Evolutionary conservation across 2,329 filamentous ascomycete species (phyloP), one percentile per base, ranked within the genome.

Genomic region (Anthostomella pinea): DNA sequence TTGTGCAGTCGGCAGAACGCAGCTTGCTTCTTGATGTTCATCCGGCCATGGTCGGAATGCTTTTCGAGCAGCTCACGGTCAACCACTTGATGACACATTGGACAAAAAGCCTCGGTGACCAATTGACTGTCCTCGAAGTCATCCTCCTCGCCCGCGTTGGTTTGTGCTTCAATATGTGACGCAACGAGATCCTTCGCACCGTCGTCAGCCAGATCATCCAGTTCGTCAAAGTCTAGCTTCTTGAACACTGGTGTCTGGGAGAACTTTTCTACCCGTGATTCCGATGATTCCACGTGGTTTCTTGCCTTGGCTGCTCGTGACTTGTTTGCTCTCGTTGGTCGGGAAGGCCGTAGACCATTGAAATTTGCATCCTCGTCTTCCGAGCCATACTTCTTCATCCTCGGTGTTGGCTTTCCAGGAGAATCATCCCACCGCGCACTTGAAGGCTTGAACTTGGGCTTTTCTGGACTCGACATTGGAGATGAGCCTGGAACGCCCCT

Each of bases 1-100:
- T 75, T 77, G 65, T 88, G 85, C 6, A 69, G 63, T 27, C 70
- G 67, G 58, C 84, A 88, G 58, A 88, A 87, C 13, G 62, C 66
- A 14, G 70, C 66, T 57, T 87, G 80, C 50, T 75, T 68, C 20
- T 69, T 68, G 22, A 84, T 72, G 20, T 67, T 74, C 63, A 82
- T 67, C 26, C 65, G 63, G 28, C 59, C 62, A 11, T 65, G 62
- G 10, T 67, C 62, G 2, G 69, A 68, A 49, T 78, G 78, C 3
- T 66, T 64, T 33, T 71, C 61, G n/a, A 87, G 66, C 1, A 77
- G 60, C 0, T 64, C 62, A 8, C 65, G 61, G 34, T 80, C 71
- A 5, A 90, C 79, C 3, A 66, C 52, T 27, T 75, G 66, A 10
- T 76, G 71, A 56, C 86, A 91, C 65, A 87, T 76, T 1, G 84